Base-by-base conservation (phyloP, 306 rosid genomes). In the Castanea crenata region DNA sequence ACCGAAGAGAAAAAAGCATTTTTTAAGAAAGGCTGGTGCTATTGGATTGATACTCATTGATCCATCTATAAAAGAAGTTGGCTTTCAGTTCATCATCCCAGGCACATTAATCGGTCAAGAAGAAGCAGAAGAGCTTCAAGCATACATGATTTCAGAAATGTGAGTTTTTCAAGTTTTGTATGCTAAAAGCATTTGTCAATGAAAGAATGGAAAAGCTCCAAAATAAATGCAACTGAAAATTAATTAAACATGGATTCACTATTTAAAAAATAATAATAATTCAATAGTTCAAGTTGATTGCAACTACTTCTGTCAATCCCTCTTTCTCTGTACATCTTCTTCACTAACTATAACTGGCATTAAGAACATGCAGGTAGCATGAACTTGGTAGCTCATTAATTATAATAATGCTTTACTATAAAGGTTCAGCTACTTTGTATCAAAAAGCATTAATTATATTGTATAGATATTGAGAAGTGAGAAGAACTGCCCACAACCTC, bases 21-120 rank as follows among this genome's bases (percentile, higher is more conserved):
- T 14, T 64, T 61, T 87, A 80, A 81, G 38, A 80, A 75, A 88
- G 76, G 93, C 92, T 69, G 93, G 92, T 52, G 94, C 89, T 23
- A 92, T 89, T 75, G 93, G 97, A 76, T 86, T 89, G 91, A 90
- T 90, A 76, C 91, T 87, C 31, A 85, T 89, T 61, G 97, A 92
- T 77, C 87, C 91, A 69, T 76, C 77, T 70, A 79, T 87, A 46
- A 87, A 82, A 84, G 89, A 87, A 19, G 34, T 90, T 56, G 92
- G 90, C 58, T 90, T 86, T 72, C 90, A 89, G 77, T 87, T 86
- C 77, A 83, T 86, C 85, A 89, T 90, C 71, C 91, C 95, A 16
- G 81, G 73, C 82, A 87, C 92, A 74, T 76, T 86, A 61, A 89
- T 92, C 82, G 87, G 93, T 77, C 89, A 87, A 72, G 88, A 84